Evolutionary conservation across 768 basidiomycete genomes (phyloP).

Genomic region (Rhizopogon vinicolor): DNA sequence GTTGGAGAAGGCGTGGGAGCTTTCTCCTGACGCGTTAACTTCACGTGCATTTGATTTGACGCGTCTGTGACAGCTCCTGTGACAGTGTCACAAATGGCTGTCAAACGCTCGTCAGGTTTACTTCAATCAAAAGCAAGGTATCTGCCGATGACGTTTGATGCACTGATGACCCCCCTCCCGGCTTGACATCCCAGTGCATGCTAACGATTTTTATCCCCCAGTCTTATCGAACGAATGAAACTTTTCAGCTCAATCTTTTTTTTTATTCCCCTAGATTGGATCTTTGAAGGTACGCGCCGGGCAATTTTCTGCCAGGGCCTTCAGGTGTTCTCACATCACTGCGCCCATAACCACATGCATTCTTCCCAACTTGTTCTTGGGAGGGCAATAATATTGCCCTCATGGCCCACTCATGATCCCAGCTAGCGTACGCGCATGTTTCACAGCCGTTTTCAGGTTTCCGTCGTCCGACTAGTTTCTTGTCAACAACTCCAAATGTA

Average conservation of each 20-base stretch:
- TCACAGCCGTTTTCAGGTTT: background rate
- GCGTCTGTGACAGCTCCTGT: constrained; percentile 1
- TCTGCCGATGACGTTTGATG: background rate
- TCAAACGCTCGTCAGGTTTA: background rate
- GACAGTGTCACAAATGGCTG: background rate
- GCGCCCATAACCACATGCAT: too few species aligned
- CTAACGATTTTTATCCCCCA: background rate
- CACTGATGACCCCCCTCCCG: background rate
- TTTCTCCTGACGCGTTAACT: constrained; percentile 16
- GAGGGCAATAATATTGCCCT: background rate
- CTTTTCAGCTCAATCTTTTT: background rate
- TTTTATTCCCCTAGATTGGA: background rate
- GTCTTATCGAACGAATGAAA: background rate
- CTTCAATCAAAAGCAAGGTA: constrained; percentile 1
- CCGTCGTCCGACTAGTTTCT: background rate
- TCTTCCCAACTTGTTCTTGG: too few species aligned
- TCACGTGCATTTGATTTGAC: constrained; percentile 20
- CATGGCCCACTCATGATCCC: background rate
- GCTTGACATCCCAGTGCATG: background rate
- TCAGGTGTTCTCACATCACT: background rate
- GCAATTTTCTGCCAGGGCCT: background rate
- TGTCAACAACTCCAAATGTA: background rate
- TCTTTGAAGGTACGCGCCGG: background rate
- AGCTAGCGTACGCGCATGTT: background rate
- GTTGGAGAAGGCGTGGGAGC: constrained; percentile 17